Conservation (phyloP, 768 basidiomycete genomes). For the Tricholomella constricta region DNA sequence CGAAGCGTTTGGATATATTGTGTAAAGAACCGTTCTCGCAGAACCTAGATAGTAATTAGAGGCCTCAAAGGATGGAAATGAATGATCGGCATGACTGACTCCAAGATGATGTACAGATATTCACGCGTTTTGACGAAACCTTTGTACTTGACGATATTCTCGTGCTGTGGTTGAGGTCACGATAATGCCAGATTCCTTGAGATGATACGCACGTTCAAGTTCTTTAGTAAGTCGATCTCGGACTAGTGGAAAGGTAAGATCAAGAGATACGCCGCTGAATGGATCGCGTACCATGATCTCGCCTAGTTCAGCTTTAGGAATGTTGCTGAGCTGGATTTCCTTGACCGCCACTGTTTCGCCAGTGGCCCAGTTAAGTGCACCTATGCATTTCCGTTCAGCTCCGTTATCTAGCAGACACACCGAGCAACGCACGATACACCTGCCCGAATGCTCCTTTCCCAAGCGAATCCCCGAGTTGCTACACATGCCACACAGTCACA, state of each 20-base stretch:
- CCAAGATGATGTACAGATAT: conserved; percentile 94
- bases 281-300: conserved; percentile 87
- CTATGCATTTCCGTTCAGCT: conserved; percentile 36
- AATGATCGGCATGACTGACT: conserved; percentile 49
- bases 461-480: conserved; percentile 97
- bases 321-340: conserved; percentile 93
- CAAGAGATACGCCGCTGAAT: conserved; percentile 2
- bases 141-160: conserved; percentile 99
- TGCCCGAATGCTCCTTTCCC: conserved; percentile 97
- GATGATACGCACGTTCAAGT: conserved; percentile 72
- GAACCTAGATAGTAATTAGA: conserved; percentile 50
- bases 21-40: conserved; percentile 98
- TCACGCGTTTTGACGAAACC: conserved; percentile 96
- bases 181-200: neutral
- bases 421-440: conserved; percentile 78
- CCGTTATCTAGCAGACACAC: conserved; percentile 1
- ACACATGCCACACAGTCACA: conserved; percentile 14
- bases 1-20: conserved; percentile 94
- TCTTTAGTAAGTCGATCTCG: conserved; percentile 97
- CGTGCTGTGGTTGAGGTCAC: conserved; percentile 56
- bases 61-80: neutral
- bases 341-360: conserved; percentile 99
- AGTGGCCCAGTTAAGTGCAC: conserved; percentile 91
- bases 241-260: conserved; percentile 53
- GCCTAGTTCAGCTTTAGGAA: conserved; percentile 89